Percentiles rank a stretch among this genome's conserved stretches.
Evolutionary conservation across 805 yeast genomes (phyloP).

Genomic region (Sugiyamaella smithiae): DNA sequence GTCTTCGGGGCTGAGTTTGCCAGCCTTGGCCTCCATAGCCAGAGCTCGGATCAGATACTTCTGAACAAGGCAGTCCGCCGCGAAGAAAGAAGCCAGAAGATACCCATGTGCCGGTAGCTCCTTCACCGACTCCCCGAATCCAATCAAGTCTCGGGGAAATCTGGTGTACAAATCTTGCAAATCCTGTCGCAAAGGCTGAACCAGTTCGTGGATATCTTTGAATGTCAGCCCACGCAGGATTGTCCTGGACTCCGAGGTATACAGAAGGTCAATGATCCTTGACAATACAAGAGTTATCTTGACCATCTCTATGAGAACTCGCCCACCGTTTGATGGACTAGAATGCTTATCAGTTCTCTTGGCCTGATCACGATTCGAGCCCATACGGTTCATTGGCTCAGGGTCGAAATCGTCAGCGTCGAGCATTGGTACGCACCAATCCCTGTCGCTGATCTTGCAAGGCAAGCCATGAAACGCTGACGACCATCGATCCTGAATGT

Average conservation of each 20-base stretch:
- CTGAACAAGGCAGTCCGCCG: slow-evolving; percentile 5
- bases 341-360: neutral
- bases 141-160: neutral
- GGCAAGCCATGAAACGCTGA: slow-evolving; percentile 28
- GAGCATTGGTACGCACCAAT: slow-evolving; percentile 28
- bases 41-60: slow-evolving; percentile 2
- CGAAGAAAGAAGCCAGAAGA: slow-evolving; percentile 2
- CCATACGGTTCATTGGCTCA: neutral
- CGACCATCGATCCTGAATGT: slow-evolving; percentile 29
- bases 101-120: slow-evolving; percentile 6
- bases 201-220: neutral
- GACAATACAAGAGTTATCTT: slow-evolving; percentile 7
- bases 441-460: slow-evolving; percentile 25
- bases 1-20: neutral
- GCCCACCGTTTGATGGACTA: neutral
- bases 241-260: neutral
- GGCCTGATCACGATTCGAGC: neutral
- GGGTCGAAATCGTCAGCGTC: slow-evolving; percentile 27
- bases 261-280: neutral
- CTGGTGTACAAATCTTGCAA: neutral
- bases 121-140: slow-evolving; percentile 3
- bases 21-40: neutral
- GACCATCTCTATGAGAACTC: slow-evolving; percentile 8
- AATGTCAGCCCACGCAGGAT: neutral
- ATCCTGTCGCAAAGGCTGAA: slow-evolving; percentile 3